Evolutionary conservation across 805 yeast genomes (phyloP), one percentile per base, ranked within the genome.

Genomic region (Suhomyces canberraensis): DNA sequence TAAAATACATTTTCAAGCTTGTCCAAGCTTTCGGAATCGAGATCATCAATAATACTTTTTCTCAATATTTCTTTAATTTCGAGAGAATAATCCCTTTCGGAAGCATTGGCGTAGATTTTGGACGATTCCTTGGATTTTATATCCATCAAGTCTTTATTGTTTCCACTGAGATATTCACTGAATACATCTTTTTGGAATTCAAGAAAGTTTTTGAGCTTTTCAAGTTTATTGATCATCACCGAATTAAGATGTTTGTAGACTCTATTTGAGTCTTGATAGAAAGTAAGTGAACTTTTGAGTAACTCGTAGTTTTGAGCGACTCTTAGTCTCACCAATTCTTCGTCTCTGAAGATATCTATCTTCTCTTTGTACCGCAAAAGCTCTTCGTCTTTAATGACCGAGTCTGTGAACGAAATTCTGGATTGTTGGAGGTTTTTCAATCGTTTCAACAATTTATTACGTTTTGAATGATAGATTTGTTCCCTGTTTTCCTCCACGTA

Each of bases 241-340:
- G 40, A 28, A 38, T 58, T 64, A 50, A 61, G 53, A 35, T 52
- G 51, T 39, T 54, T 56, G 45, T 66, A 68, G 20, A 46, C 48
- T 29, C 54, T 52, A 43, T 66, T 61, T 8, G 69, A 60, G 29
- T 67, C 67, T 28, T 63, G 60, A 41, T 66, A 67, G 39, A 63
- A 66, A 4, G 44, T 41, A 26, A 57, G 45, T 8, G 64, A 56
- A 25, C 48, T 51, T 37, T 61, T 55, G 29, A 66, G 47, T 16
- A 52, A 45, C 33, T 64, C 66, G 42, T 64, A 65, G 36, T 61
- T 54, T 38, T 50, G 46, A 20, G 51, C 43, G n/a, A 61, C 36
- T 39, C 56, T 61, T 33, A 65, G 50, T 16, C 53, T 49, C n/a
- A 65, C 36, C 33, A 68, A 51, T 33, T 60, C 65, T 21, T 51